Evolutionary conservation across 768 basidiomycete genomes (phyloP), one percentile per base, ranked within the genome.

Genomic region (Suillus subaureus): DNA sequence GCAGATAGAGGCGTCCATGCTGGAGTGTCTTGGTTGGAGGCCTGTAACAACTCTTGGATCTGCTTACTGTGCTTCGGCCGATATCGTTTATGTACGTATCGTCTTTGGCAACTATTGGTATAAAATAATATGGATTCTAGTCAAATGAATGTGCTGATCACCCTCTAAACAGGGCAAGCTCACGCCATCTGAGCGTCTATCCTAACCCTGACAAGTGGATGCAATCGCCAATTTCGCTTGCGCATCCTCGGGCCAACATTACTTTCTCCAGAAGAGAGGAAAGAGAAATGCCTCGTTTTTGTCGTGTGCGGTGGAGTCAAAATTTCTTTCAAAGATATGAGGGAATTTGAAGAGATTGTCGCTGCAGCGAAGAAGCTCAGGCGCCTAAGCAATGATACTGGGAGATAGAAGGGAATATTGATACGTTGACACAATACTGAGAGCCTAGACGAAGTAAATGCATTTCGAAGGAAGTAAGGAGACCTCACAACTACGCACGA

Each of bases 241-340:
- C 81, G 74, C 52, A 63, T 77, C 60, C 40, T 74, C 58, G 73
- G 74, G 57, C 69, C 74, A 28, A 49, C 37, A 40, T 60, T 60
- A n/a, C 66, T 75, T 49, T 72, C 72, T 43, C 12, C 45, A 69
- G 40, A 75, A 69, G 51, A 31, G 64, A 73, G 31, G 73, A 71
- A n/a, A 64, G 74, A 70, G 56, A 76, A 79, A 37, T 78, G 75
- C 0, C 80, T 88, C 21, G 85, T 91, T 1, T 90, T 90, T 73
- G 80, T 92, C 55, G 86, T 89, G 8, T 90, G 90, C 21, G 73
- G 75, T 9, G 92, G 92, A 0, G 87, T 88, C 75, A 92, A 92
- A 70, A 79, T 88, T 35, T 86, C 88, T 6, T 68, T 85, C n/a
- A 75, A 79, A 6, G 89, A 89, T 4, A 74, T 87, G 58, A 72